These are phyloP conservation scores for Pestalotiopsis sp. DNA, from an alignment of 2,329 filamentous ascomycete genomes.

Conservation along the genomic window DNA sequence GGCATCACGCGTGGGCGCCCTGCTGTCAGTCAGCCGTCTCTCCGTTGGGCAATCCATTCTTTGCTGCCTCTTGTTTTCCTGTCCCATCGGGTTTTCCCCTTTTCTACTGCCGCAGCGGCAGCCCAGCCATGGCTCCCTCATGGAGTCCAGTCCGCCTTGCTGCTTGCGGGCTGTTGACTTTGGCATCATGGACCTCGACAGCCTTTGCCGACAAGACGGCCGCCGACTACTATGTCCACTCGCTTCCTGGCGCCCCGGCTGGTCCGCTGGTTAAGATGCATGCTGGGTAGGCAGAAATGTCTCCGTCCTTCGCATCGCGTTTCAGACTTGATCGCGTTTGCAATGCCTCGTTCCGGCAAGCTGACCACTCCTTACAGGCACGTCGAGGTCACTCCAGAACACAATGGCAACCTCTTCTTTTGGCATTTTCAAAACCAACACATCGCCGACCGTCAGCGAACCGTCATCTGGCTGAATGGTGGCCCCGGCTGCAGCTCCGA, in stretches of 20 bases:
- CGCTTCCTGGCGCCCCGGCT: conserved; percentile 81
- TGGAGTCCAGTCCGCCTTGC: conserved; percentile 27
- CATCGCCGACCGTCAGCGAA: conserved; percentile 87
- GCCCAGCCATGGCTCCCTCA: conserved; percentile 28
- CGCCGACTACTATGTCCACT: conserved; percentile 87
- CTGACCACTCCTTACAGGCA: conserved; percentile 60
- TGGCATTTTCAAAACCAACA: conserved; percentile 97
- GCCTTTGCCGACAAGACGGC: conserved; percentile 53
- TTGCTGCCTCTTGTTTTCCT: not conserved
- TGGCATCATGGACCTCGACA: conserved; percentile 44
- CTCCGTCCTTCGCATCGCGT: conserved; percentile 5
- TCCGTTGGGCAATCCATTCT: not conserved
- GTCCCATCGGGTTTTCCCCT: not conserved
- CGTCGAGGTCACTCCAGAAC: conserved; percentile 82
- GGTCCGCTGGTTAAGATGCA: conserved; percentile 92
- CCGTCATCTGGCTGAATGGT: conserved; percentile 95
- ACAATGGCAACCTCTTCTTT: conserved; percentile 96
- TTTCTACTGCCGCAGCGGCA: not conserved
- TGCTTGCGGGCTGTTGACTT: conserved; percentile 37
- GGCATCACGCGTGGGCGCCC: not conserved
- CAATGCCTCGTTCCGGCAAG: not conserved
- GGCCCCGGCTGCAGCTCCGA: conserved; percentile 97
- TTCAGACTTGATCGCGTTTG: conserved; percentile 14
- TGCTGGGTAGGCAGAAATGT: conserved; percentile 75
- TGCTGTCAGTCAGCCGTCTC: not conserved